phyloP scores from a whole-genome alignment of 352 stramenopile species.

The Globisporangium nodosum region DNA sequence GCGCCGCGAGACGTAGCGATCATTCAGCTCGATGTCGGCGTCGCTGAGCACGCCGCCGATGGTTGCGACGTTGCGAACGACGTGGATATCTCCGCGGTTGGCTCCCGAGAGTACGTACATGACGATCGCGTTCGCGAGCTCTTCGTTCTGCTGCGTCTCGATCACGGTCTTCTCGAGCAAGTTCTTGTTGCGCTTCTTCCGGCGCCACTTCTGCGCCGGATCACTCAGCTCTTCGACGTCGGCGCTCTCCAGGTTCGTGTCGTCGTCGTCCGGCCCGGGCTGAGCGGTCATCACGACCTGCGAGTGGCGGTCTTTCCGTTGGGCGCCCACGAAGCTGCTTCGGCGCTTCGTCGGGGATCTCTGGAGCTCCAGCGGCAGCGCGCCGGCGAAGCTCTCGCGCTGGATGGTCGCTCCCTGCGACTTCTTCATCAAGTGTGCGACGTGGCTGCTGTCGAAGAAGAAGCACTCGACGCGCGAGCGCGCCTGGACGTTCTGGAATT shows the following conservation, averaged over 20 bases:
- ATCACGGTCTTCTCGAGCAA: conserved; percentile 55
- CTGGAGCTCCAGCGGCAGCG: not conserved
- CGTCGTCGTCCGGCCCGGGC: conserved; percentile 14
- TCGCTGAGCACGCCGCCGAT: conserved; percentile 46
- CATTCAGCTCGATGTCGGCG: conserved; percentile 69
- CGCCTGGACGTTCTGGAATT: conserved; percentile 30
- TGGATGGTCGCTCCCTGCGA: conserved; percentile 4
- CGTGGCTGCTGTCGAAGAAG: conserved; percentile 35
- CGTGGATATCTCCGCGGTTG: conserved; percentile 72
- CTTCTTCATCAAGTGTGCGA: conserved; percentile 14
- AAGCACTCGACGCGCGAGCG: conserved; percentile 47
- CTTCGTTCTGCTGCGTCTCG: conserved; percentile 41
- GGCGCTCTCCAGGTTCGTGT: conserved; percentile 22
- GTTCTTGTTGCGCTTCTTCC: conserved; percentile 73
- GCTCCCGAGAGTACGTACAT: conserved; percentile 74
- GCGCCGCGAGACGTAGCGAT: conserved; percentile 44
- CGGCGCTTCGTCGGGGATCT: conserved; percentile 6
- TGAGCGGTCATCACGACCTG: conserved; percentile 24
- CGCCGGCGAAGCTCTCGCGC: conserved; percentile 6
- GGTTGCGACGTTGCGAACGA: conserved; percentile 59
- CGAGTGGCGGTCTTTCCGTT: conserved; percentile 22
- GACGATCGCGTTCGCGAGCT: conserved; percentile 53
- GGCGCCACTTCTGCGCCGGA: conserved; percentile 46
- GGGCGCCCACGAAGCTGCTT: conserved; percentile 8
- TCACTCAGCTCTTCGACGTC: conserved; percentile 32